A percentile compares a stretch with the other conserved stretches of the same genome.
These are phyloP conservation scores for Melaleuca quinquenervia DNA, from an alignment of 345 rosid genomes.

Conservation along the genomic window DNA sequence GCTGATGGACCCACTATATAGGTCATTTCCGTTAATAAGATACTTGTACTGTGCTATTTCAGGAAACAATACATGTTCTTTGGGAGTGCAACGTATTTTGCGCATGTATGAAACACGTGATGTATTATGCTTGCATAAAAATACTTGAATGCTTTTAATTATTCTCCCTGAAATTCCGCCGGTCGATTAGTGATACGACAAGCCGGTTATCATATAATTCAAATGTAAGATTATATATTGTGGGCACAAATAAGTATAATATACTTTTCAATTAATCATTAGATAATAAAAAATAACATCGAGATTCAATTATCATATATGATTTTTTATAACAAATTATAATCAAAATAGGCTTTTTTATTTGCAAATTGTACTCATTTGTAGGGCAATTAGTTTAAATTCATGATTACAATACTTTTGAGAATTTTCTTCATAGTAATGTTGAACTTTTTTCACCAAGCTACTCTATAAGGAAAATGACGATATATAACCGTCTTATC, in stretches of 20 bases:
- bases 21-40: neutral
- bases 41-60: neutral
- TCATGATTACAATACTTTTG: neutral
- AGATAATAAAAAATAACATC: neutral
- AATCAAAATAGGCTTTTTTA: neutral
- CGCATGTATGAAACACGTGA: neutral
- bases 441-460: neutral
- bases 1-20: no score
- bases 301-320: neutral
- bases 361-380: neutral
- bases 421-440: neutral
- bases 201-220: neutral
- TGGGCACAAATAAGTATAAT: neutral
- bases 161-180: neutral
- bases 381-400: neutral
- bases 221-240: neutral
- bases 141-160: neutral
- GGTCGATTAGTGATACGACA: fast-evolving
- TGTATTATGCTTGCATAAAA: neutral
- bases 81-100: no score
- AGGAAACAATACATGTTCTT: neutral
- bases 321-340: neutral
- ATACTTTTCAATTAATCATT: neutral
- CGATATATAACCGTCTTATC: neutral
- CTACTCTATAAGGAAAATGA: neutral